Evolutionary conservation across 768 basidiomycete genomes (phyloP), one percentile per base, ranked within the genome.

Genomic region (Tylopilus sp.): DNA sequence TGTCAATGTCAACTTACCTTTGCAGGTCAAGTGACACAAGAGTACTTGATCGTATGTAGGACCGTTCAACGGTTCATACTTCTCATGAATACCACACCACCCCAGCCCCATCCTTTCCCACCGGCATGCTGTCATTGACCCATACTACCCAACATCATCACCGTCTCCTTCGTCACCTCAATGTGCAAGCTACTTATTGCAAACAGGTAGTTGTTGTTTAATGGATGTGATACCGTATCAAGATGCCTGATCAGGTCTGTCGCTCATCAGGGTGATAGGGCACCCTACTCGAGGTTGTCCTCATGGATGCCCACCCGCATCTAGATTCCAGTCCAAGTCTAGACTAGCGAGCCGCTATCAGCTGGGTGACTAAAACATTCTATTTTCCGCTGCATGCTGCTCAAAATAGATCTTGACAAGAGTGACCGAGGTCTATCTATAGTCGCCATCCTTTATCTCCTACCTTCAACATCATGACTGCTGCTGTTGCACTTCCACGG

Each of bases 281-380:
- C 15, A 44, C 48, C 18, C 48, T 41, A n/a, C 45, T 42, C 31
- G 38, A 51, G 36, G 50, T 60, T 45, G 28, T 35, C 46, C 52
- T 62, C 50, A 31, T 50, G 51, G 39, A n/a, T n/a, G 47, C 38
- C 41, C 18, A 33, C 49, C 45, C 25, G 38, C 39, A 61, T 61
- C 61, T 38, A 63, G 53, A 61, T 61, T 52, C 40, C 23, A 23
- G 45, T 36, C 57, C 59, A 56, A 50, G 55, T 26, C 47, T 21
- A 26, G 42, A 21, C n/a, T 21, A 38, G 18, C 38, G 36, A 9
- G 6, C 20, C 28, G 12, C 39, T 33, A 21, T 35, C 30, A 31
- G 44, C 33, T 35, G 33, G 33, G 3, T 15, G 33, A 17, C 33
- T 17, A 31, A 31, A 31, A 28, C 2, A 13, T 31, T 39, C 46